phyloP scores from a whole-genome alignment of 352 stramenopile species.

The Phytophthora kernoviae region DNA sequence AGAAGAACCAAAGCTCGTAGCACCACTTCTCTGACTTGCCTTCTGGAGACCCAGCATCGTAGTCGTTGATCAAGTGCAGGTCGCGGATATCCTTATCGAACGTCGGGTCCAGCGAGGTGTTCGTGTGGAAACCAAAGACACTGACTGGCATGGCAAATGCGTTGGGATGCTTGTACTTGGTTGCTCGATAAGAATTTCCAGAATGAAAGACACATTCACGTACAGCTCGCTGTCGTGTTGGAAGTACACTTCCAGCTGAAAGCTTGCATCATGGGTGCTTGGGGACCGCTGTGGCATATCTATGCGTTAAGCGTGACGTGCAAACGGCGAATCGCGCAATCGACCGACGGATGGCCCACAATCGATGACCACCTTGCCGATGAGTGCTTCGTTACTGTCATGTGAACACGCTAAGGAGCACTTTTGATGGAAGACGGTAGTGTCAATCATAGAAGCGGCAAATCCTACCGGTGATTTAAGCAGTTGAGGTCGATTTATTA shows the following conservation, averaged over 20 bases:
- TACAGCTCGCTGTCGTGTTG: background rate
- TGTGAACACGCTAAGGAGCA: no score
- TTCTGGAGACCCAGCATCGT: constrained; percentile 31
- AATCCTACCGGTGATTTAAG: no score
- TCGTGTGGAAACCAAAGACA: constrained; percentile 32
- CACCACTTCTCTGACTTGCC: constrained; percentile 43
- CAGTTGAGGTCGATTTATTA: background rate
- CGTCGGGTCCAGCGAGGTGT: constrained; percentile 32
- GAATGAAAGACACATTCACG: background rate
- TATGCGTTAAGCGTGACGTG: background rate
- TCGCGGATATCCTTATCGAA: constrained; percentile 42
- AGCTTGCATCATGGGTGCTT: background rate
- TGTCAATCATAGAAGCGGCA: no score
- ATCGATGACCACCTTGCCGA: no score
- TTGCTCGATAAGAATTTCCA: background rate
- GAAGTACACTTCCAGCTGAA: background rate
- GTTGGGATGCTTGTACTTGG: background rate
- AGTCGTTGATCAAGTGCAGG: constrained; percentile 42
- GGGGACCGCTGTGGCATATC: background rate
- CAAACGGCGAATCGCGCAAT: background rate
- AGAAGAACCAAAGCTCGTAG: constrained; percentile 49
- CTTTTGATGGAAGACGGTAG: no score
- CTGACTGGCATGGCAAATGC: constrained; percentile 1
- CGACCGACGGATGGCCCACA: background rate
- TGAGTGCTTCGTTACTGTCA: no score